phyloP scores from a whole-genome alignment of 1,284 basidiomycete genomes.

The Lentinula novae-zelandiae region DNA sequence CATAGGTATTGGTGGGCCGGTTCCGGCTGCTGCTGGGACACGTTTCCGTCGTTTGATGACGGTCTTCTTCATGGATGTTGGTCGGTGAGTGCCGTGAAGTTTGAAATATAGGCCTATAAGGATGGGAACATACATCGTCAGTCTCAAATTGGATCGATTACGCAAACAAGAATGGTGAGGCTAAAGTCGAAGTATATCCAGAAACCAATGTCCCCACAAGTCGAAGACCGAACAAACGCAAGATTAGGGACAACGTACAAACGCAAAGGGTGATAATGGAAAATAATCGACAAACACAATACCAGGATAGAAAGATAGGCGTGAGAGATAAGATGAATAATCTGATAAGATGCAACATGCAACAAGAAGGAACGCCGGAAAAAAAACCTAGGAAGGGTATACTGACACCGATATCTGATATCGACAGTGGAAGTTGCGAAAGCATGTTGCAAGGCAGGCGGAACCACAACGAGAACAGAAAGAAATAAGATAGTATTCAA shows the following conservation, averaged over 20 bases:
- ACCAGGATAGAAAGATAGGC: not conserved
- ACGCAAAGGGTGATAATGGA: conserved; percentile 22
- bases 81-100: conserved; percentile 93
- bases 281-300: not conserved
- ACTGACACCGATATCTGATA: not conserved
- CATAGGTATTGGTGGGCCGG: conserved; percentile 23
- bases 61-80: conserved; percentile 98
- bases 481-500: not conserved
- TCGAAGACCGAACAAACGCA: not conserved
- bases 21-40: conserved; percentile 68
- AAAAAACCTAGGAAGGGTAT: conserved; percentile 12
- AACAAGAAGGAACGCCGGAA: not conserved
- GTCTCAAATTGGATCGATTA: conserved; percentile 3
- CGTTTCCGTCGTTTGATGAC: conserved; percentile 98
- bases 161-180: not conserved
- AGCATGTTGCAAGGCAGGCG: not conserved
- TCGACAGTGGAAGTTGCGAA: not conserved
- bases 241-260: not conserved
- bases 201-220: not conserved
- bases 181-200: not conserved
- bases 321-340: conserved; percentile 18
- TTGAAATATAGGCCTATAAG: conserved; percentile 93
- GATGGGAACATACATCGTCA: conserved; percentile 11
- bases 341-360: conserved; percentile 19
- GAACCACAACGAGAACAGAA: not conserved